These are phyloP conservation scores for Vigna nakashimae DNA, from an alignment of 306 rosid species.

Conservation along the genomic window DNA sequence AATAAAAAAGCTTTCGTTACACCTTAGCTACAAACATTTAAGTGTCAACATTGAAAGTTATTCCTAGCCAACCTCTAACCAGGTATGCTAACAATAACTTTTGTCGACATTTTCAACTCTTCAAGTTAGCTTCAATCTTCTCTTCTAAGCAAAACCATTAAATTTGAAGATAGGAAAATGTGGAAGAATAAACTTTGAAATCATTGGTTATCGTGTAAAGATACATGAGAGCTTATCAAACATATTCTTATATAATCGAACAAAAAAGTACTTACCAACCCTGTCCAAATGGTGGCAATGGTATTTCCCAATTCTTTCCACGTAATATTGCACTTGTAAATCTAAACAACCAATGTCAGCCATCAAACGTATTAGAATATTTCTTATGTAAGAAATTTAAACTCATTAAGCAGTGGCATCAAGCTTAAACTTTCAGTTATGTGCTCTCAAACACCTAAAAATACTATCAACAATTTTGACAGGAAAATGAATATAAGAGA, in stretches of 20 bases:
- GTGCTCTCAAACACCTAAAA: not conserved
- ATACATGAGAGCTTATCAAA: not conserved
- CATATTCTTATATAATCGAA: not conserved
- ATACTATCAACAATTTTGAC: not conserved
- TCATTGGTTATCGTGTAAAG: not conserved
- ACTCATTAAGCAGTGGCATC: not conserved
- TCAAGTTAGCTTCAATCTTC: not conserved
- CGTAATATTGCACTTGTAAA: conserved; percentile 92
- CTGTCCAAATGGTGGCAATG: conserved; percentile 96
- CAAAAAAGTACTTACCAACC: conserved; percentile 80
- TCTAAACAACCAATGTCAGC: conserved; percentile 55
- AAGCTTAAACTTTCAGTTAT: not conserved
- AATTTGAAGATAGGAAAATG: not conserved
- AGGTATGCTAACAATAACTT: not conserved
- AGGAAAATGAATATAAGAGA: not conserved
- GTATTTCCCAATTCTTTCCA: conserved; percentile 87
- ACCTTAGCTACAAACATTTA: not conserved
- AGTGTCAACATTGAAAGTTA: not conserved
- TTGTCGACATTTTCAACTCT: not conserved
- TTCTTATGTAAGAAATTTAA: not conserved
- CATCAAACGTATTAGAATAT: not conserved
- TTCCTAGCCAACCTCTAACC: conserved; percentile 8
- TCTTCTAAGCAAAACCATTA: not conserved
- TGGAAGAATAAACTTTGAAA: not conserved
- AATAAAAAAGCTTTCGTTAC: not conserved